Evolutionary conservation across 2,329 filamentous ascomycete species (phyloP), one percentile per base, ranked within the genome.

Genomic region (Escovopsis weberi): DNA sequence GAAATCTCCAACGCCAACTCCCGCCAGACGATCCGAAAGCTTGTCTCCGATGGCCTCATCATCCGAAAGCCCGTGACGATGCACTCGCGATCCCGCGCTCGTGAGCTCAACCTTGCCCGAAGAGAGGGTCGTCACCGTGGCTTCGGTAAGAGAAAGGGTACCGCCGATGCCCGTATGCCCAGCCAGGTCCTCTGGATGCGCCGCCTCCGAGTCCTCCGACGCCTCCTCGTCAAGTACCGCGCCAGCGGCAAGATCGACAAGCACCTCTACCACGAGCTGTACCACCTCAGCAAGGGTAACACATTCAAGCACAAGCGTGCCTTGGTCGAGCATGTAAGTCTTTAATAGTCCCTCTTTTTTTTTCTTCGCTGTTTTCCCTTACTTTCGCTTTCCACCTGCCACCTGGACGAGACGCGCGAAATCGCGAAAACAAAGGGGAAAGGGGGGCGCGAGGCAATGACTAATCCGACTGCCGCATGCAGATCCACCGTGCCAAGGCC

Each of bases 241-340:
- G 89, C 89, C 70, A 85, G 84, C 64, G 93, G 93, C 72, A 98
- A 98, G 85, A 98, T 98, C 69, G 91, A 98, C 78, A 98, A 98
- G 83, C 91, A 98, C 80, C 87, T 98, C 51, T 98, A 98, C 82
- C 91, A 98, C 81, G 88, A 96, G 77, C 86, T 98, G 58, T 98
- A 98, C 81, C 91, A 95, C 73, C 77, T 94, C 68, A 91, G 85
- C 82, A 98, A 98, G 88, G 93, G 91, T 93, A 98, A 98, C 83
- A 89, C 91, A 69, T 98, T 98, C 85, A 98, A 98, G 88, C 91
- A 98, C 86, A 98, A 96, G 88, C 84, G 91, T 74, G 91, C 88
- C 65, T 82, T 98, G 62, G 87, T 98, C 68, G 91, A 98, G 81
- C 91, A 98, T 78, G 91, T 98, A 93, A 65, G 91, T 86, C 39